Evolutionary conservation across 768 basidiomycete genomes (phyloP), one percentile per base, ranked within the genome.

Genomic region (Rubroboletus satanas): DNA sequence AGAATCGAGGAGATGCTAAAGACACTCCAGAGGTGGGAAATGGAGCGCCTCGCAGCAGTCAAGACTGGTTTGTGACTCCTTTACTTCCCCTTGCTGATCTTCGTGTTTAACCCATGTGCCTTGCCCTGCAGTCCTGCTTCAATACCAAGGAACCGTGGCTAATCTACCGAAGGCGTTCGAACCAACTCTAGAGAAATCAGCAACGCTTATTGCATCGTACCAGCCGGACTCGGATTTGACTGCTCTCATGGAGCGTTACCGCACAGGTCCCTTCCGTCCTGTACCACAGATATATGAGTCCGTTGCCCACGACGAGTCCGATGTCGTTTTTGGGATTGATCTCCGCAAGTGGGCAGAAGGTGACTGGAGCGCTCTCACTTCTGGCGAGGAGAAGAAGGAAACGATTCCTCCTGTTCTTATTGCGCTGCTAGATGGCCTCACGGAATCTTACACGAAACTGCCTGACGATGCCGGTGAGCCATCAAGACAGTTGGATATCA

Each of bases 221-320:
- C 87, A 93, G 57, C 93, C 94, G 3, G 93, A 97, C 58, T 84
- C 84, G 1, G 94, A 94, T 73, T 72, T 95, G 50, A 84, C 75
- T 12, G 92, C 90, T 10, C 80, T 96, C 47, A 93, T 97, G 57
- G 94, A 97, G 69, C 87, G 90, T 11, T 92, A 93, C 68, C 83
- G 95, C 51, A 96, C 93, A 1, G 95, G 95, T 1, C 89, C 94
- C 0, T 98, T 97, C 84, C 79, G 88, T 38, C 95, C 95, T 0
- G 77, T 75, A 36, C 82, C 95, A 0, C 91, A 92, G 51, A 75
- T 94, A 10, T 98, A 93, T 71, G 92, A 96, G 66, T 87, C 87
- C 5, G 80, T 93, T 32, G 76, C 87, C 9, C 91, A 91, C 60
- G 86, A 89, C 44, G 88, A 89, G 62, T 81, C 83, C 0, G 93